These are phyloP conservation scores for Prunus armeniaca DNA, from an alignment of 306 rosid species.

Conservation along the genomic window DNA sequence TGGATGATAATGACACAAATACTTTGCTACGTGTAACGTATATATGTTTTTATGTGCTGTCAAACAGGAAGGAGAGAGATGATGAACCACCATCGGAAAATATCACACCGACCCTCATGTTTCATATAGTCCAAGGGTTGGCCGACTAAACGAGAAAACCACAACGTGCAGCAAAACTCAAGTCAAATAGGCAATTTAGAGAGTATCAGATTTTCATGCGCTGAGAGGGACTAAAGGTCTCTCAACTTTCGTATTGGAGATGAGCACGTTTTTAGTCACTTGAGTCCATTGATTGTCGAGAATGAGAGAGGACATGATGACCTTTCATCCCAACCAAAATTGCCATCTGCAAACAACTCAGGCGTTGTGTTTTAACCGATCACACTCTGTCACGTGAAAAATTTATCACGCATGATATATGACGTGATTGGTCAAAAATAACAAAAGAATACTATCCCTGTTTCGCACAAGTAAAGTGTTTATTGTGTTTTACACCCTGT, in stretches of 20 bases:
- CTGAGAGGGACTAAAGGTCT: background rate
- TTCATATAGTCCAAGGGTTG: background rate
- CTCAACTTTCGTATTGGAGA: background rate
- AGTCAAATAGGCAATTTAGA: background rate
- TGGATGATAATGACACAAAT: background rate
- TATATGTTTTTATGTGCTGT: background rate
- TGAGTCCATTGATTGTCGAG: background rate
- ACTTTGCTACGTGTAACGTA: background rate
- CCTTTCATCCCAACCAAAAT: background rate
- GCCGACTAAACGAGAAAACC: background rate
- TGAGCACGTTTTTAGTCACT: background rate
- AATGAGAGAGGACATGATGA: background rate
- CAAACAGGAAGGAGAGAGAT: background rate
- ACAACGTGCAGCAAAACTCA: background rate
- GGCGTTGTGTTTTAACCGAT: no score
- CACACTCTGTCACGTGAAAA: no score
- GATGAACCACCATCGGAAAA: background rate
- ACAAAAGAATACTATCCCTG: accelerated
- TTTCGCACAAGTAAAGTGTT: no score
- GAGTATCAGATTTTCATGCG: background rate
- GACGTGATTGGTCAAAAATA: no score
- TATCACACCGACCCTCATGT: slow-evolving; percentile 11
- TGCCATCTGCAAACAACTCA: background rate
- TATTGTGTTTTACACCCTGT: background rate
- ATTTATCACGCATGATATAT: no score